A percentile compares a stretch with the other conserved stretches of the same genome.
Conservation (phyloP, 352 stramenopile genomes). For the Phytophthora pisi region DNA sequence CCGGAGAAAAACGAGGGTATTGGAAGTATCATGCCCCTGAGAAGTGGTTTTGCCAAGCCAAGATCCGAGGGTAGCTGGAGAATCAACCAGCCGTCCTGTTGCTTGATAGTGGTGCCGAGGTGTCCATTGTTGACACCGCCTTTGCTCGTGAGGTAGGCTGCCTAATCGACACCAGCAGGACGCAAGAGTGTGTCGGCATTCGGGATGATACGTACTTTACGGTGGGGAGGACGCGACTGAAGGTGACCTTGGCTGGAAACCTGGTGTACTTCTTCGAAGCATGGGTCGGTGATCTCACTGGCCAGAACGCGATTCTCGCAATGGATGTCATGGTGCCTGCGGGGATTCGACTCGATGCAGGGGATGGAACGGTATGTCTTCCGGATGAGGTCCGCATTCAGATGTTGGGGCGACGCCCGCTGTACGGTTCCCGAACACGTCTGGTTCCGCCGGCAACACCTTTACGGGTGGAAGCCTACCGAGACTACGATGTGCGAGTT, state of each 20-base stretch:
- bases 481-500: neutral
- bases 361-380: slow-evolving; percentile 6
- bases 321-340: slow-evolving; percentile 31
- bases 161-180: slow-evolving; percentile 9
- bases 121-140: slow-evolving; percentile 26
- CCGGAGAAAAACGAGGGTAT: slow-evolving; percentile 28
- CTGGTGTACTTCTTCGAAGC: neutral
- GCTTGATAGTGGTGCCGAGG: slow-evolving; percentile 28
- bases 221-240: too few species aligned
- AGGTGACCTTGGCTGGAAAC: neutral
- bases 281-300: slow-evolving; percentile 19
- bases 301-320: slow-evolving; percentile 13
- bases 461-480: neutral
- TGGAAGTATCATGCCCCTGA: slow-evolving; percentile 22
- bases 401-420: neutral
- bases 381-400: slow-evolving; percentile 21
- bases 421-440: neutral
- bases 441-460: neutral
- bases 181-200: neutral
- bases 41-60: slow-evolving; percentile 35
- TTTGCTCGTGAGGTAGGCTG: slow-evolving; percentile 30
- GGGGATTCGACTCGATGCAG: slow-evolving; percentile 9
- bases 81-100: slow-evolving; percentile 21
- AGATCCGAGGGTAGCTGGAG: slow-evolving; percentile 18
- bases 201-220: neutral